A percentile compares a stretch with the other conserved stretches of the same genome.
These are phyloP conservation scores for Yueomyces sinensis DNA, from an alignment of 805 yeast genomes.

Conservation along the genomic window DNA sequence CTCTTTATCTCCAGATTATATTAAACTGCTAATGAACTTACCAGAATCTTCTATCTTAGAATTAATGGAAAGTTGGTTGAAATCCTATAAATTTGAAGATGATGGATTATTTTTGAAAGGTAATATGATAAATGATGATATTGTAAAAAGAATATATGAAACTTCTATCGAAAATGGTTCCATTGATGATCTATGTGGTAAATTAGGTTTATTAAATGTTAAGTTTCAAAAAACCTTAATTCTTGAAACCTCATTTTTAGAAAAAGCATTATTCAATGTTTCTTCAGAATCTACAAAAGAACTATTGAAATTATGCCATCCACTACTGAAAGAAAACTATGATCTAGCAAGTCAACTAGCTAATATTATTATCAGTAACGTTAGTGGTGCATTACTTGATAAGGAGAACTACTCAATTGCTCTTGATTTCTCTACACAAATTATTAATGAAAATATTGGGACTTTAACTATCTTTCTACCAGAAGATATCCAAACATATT, in stretches of 20 bases:
- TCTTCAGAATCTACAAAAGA: slow-evolving; percentile 4
- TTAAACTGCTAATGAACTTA: slow-evolving; percentile 7
- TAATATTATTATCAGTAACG: slow-evolving; percentile 5
- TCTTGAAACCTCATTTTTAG: slow-evolving; percentile 8
- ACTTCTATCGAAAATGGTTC: slow-evolving; percentile 11
- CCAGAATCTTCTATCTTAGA: slow-evolving; percentile 3
- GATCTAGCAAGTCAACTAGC: slow-evolving; percentile 7
- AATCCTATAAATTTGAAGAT: slow-evolving; percentile 17
- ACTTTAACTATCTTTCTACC: slow-evolving; percentile 7
- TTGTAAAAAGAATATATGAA: slow-evolving; percentile 24
- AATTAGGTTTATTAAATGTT: slow-evolving; percentile 8
- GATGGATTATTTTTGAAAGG: slow-evolving; percentile 16
- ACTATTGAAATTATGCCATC: slow-evolving; percentile 5
- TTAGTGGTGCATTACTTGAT: slow-evolving; percentile 1
- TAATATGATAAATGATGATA: slow-evolving; percentile 24
- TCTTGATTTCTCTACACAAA: slow-evolving; percentile 4
- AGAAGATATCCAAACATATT: slow-evolving; percentile 8
- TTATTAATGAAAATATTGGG: slow-evolving; percentile 8
- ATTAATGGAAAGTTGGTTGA: slow-evolving; percentile 13
- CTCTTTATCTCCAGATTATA: slow-evolving; percentile 17
- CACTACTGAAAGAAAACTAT: slow-evolving; percentile 4
- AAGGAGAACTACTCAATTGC: background rate
- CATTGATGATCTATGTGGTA: slow-evolving; percentile 10
- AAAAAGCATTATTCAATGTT: slow-evolving; percentile 5
- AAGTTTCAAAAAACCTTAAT: slow-evolving; percentile 4